phyloP scores from a whole-genome alignment of 2,329 filamentous ascomycete species.

The Botryotinia convoluta region DNA sequence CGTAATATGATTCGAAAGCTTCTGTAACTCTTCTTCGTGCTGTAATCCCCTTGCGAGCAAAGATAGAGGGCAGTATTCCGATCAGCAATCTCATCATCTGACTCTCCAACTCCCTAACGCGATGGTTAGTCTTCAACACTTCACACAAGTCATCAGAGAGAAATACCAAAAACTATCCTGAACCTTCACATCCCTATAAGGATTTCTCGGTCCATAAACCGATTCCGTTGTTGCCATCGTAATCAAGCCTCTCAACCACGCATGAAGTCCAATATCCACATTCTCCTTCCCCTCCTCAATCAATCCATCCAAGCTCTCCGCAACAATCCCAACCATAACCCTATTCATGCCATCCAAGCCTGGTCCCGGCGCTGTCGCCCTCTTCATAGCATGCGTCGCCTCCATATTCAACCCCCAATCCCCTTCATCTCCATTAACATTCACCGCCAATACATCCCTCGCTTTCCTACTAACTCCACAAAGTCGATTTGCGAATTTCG shows the following conservation, averaged over 20 bases:
- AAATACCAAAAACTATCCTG: constrained; percentile 16
- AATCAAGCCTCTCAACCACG: neutral
- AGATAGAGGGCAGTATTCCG: constrained; percentile 20
- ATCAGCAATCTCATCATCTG: constrained; percentile 33
- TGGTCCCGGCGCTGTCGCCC: neutral
- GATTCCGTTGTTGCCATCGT: constrained; percentile 10
- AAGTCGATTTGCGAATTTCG: constrained; percentile 19
- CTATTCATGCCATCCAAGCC: constrained; percentile 15
- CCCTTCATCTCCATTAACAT: constrained; percentile 41
- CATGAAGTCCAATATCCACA: neutral
- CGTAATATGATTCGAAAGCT: constrained; percentile 44
- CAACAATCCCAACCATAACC: constrained; percentile 6
- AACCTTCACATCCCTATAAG: constrained; percentile 6
- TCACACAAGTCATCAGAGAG: constrained; percentile 22
- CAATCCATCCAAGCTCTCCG: neutral
- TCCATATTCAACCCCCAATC: constrained; percentile 16
- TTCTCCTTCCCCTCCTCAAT: neutral
- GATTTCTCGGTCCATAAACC: constrained; percentile 19
- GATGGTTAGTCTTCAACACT: constrained; percentile 22
- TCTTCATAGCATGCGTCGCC: neutral
- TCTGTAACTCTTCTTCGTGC: constrained; percentile 3
- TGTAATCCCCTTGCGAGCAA: constrained; percentile 11
- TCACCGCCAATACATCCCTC: constrained; percentile 35
- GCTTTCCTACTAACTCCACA: constrained; percentile 33
- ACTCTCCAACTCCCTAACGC: constrained; percentile 36